These are phyloP conservation scores for Begonia loranthoides DNA, from an alignment of 306 rosid genomes.

Conservation along the genomic window DNA sequence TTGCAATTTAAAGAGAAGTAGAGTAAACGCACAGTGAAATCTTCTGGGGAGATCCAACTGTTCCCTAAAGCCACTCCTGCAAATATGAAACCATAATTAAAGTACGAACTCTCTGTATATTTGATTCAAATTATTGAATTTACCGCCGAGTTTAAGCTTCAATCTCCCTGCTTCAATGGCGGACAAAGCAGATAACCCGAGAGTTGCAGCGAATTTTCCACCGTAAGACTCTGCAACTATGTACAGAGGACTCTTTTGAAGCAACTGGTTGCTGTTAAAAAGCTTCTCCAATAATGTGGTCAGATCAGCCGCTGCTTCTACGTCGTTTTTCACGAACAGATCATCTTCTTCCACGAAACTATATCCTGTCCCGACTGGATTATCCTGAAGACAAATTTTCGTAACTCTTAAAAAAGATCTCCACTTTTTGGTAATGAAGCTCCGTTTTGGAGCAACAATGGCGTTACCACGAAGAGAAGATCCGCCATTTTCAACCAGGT, in stretches of 20 bases:
- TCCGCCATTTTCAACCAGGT: constrained; percentile 11
- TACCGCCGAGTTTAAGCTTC: constrained; percentile 63
- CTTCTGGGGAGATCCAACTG: constrained; percentile 96
- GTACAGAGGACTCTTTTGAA: constrained; percentile 64
- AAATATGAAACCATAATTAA: not conserved
- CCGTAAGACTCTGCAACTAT: constrained; percentile 91
- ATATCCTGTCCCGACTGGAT: constrained; percentile 87
- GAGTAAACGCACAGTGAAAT: constrained; percentile 46
- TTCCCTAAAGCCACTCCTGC: constrained; percentile 90
- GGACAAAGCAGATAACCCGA: constrained; percentile 41
- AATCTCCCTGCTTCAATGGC: constrained; percentile 43
- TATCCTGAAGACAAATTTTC: constrained; percentile 31
- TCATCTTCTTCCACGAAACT: constrained; percentile 60
- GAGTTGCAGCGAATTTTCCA: constrained; percentile 77
- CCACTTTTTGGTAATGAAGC: not conserved
- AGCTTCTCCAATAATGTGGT: constrained; percentile 44
- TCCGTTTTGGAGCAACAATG: not conserved
- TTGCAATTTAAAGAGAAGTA: too few relatives aligned
- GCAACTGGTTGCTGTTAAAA: constrained; percentile 35
- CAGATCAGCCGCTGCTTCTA: constrained; percentile 66
- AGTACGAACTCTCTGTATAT: not conserved
- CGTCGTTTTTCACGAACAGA: constrained; percentile 51
- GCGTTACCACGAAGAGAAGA: constrained; percentile 12
- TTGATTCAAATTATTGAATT: not conserved
- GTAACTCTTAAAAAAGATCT: not conserved